Conservation (phyloP, 176 grass and related monocot genomes). For the Oryza rufipogon region DNA sequence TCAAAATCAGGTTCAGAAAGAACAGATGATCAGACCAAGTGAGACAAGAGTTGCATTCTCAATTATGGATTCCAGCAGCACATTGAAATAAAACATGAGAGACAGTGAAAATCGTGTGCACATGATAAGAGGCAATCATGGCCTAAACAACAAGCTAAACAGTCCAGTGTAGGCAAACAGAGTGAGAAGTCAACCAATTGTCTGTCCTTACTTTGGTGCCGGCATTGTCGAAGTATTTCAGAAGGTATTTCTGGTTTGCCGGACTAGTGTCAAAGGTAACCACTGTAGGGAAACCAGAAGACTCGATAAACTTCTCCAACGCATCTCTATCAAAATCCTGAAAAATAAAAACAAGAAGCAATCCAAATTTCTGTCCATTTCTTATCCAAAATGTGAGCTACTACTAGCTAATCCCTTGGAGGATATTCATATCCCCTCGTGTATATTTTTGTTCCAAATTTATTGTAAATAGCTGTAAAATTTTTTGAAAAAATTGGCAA, state of each 20-base stretch:
- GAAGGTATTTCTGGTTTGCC: constrained; percentile 59
- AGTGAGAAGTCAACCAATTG: background rate
- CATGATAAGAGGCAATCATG: background rate
- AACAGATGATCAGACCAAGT: background rate
- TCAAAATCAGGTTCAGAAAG: background rate
- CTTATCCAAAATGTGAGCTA: too few species aligned
- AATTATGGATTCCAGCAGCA: background rate
- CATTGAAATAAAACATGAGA: background rate
- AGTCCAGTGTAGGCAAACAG: background rate
- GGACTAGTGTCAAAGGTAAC: constrained; percentile 61
- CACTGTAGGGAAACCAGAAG: constrained; percentile 53
- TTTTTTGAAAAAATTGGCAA: too few species aligned
- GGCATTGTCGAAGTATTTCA: constrained; percentile 55
- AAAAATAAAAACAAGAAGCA: constrained; percentile 1
- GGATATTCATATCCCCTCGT: too few species aligned
- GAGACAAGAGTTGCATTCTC: background rate
- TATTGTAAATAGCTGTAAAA: too few species aligned
- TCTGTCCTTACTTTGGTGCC: constrained; percentile 49
- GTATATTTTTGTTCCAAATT: too few species aligned
- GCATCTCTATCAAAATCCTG: constrained; percentile 62
- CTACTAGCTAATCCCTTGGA: too few species aligned
- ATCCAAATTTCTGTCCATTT: too few species aligned
- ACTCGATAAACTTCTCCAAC: constrained; percentile 56
- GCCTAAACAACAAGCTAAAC: background rate
- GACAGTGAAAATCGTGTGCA: background rate